Evolutionary conservation across 768 basidiomycete genomes (phyloP).

Genomic region (Leccinum rimulosum): DNA sequence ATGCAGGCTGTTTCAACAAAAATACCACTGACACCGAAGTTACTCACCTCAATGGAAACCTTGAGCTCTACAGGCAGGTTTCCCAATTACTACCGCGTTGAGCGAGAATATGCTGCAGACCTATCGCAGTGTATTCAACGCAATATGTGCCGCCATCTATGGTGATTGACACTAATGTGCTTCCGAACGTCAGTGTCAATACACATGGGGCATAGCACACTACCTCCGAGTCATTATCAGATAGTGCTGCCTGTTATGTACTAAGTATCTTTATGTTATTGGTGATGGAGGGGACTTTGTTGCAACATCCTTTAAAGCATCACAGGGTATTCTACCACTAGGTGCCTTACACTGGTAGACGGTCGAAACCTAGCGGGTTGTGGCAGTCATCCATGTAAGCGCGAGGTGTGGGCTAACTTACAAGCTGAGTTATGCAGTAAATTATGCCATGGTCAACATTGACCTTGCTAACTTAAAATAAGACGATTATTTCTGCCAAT

Average conservation of each 20-base stretch:
- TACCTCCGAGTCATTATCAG: background rate
- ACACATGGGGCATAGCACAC: background rate
- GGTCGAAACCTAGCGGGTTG: background rate
- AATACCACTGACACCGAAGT: slow-evolving; percentile 49
- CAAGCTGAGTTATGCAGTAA: background rate
- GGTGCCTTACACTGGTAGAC: background rate
- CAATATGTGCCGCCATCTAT: slow-evolving; percentile 52
- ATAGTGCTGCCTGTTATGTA: too few species aligned
- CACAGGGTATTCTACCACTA: too few species aligned
- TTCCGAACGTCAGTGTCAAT: background rate
- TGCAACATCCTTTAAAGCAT: too few species aligned
- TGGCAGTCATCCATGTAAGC: background rate
- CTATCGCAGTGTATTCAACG: slow-evolving; percentile 48
- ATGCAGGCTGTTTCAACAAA: slow-evolving; percentile 47
- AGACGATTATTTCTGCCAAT: background rate
- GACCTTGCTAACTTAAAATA: background rate
- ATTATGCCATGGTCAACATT: background rate
- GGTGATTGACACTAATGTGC: slow-evolving; percentile 40
- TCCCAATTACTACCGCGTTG: slow-evolving; percentile 29
- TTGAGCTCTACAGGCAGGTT: slow-evolving; percentile 36
- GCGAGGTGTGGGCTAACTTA: background rate
- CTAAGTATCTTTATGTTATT: too few species aligned
- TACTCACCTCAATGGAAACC: slow-evolving; percentile 32
- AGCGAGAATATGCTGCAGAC: background rate
- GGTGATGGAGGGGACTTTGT: too few species aligned